These are phyloP conservation scores for Tolypocladium ovalisporum DNA, from an alignment of 2,329 filamentous ascomycete genomes.

Conservation along the genomic window DNA sequence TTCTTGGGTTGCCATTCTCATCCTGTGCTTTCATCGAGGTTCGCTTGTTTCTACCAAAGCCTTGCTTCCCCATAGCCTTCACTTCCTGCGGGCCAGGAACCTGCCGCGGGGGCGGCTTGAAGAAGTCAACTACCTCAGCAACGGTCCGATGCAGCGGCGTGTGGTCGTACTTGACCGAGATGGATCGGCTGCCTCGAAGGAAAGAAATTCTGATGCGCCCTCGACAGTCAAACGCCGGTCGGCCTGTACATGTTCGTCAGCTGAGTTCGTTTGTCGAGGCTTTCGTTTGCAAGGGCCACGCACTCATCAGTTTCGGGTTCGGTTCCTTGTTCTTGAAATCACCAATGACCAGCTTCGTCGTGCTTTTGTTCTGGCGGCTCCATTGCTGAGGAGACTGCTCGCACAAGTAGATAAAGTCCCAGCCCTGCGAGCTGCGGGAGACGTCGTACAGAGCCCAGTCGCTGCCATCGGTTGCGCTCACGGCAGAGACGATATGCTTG, in stretches of 20 bases:
- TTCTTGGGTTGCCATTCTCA: constrained; percentile 13
- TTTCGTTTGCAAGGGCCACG: constrained; percentile 6
- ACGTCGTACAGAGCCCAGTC: constrained; percentile 36
- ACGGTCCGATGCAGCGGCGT: constrained; percentile 47
- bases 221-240: constrained; percentile 49
- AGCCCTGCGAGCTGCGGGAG: constrained; percentile 34
- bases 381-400: constrained; percentile 40
- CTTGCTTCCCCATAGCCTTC: constrained; percentile 15
- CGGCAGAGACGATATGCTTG: constrained; percentile 31
- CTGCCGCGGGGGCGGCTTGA: constrained; percentile 31
- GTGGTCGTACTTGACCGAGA: constrained; percentile 45
- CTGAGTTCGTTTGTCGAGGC: not conserved
- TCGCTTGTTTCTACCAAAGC: constrained; percentile 16
- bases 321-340: constrained; percentile 37
- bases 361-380: constrained; percentile 33
- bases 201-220: constrained; percentile 40
- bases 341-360: constrained; percentile 29
- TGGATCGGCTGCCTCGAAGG: constrained; percentile 31
- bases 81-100: constrained; percentile 10
- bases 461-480: constrained; percentile 36
- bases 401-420: constrained; percentile 44
- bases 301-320: constrained; percentile 34
- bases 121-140: constrained; percentile 33
- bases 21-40: constrained; percentile 11
- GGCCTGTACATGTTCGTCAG: constrained; percentile 22